Evolutionary conservation across 1,284 basidiomycete species (phyloP).

Genomic region (Phellopilus nigrolimitatus): DNA sequence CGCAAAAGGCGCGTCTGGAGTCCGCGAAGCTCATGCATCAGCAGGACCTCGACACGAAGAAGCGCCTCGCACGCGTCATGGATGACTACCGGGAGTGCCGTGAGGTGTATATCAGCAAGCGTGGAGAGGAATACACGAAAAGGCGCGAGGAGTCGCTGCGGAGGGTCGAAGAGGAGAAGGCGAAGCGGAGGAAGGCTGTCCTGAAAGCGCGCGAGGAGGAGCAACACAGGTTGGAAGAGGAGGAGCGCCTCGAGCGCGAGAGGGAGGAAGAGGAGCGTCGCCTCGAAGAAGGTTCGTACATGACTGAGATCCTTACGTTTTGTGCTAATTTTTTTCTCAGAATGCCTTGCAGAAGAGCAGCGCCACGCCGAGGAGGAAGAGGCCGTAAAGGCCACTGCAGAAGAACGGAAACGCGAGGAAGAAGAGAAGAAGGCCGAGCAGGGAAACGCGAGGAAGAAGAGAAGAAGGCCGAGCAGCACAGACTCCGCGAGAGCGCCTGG

Average conservation of each 20-base stretch:
- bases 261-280: constrained; percentile 49
- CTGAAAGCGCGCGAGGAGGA: constrained; percentile 59
- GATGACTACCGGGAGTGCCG: constrained; percentile 61
- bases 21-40: no score
- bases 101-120: constrained; percentile 57
- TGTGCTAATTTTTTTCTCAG: constrained; percentile 25
- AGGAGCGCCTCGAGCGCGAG: constrained; percentile 42
- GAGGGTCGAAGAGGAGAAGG: constrained; percentile 87
- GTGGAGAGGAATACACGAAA: constrained; percentile 68
- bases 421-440: no score
- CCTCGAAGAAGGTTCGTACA: constrained; percentile 50
- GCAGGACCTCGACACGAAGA: no score
- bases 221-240: constrained; percentile 40
- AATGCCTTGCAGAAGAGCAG: no score
- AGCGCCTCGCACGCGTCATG: no score
- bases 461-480: no score
- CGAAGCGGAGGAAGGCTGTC: constrained; percentile 56
- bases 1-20: no score
- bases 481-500: no score
- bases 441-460: no score
- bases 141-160: constrained; percentile 54
- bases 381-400: constrained; percentile 43
- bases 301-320: constrained; percentile 6
- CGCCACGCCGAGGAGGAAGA: constrained; percentile 48
- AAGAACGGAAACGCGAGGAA: constrained; percentile 52